These are phyloP conservation scores for Aspergillus sp. DNA, from an alignment of 2,329 filamentous ascomycete genomes.

Conservation along the genomic window DNA sequence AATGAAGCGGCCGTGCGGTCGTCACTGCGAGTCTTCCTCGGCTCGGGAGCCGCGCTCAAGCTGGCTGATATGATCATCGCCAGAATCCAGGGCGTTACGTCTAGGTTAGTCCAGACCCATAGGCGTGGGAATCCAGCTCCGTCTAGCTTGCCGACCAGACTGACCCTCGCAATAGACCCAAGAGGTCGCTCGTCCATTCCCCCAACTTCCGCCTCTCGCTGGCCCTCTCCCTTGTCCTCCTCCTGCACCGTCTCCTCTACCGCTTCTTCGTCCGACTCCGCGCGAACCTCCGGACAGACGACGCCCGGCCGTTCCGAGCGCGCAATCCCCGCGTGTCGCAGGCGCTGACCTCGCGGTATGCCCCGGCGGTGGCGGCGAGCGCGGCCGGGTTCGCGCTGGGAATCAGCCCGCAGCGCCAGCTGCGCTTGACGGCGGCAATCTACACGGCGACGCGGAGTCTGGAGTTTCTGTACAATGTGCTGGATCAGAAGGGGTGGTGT, in stretches of 20 bases:
- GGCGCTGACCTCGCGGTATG: constrained; percentile 70
- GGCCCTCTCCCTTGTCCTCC: constrained; percentile 73
- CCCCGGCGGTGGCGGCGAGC: constrained; percentile 83
- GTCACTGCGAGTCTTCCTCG: constrained; percentile 60
- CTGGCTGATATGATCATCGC: constrained; percentile 45
- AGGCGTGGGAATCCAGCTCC: no score
- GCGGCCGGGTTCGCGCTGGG: constrained; percentile 76
- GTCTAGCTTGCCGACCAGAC: no score
- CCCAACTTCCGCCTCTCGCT: constrained; percentile 67
- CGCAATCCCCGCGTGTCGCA: constrained; percentile 70
- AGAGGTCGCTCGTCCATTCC: constrained; percentile 36
- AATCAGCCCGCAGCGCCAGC: constrained; percentile 59
- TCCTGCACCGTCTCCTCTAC: constrained; percentile 81
- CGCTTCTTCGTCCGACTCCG: constrained; percentile 79
- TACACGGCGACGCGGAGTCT: constrained; percentile 71
- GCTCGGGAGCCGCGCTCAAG: constrained; percentile 55
- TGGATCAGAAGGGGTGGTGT: constrained; percentile 62
- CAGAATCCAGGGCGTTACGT: constrained; percentile 15
- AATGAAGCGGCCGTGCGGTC: constrained; percentile 62
- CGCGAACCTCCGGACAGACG: constrained; percentile 66
- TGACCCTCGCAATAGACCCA: no score
- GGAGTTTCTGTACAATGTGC: constrained; percentile 77
- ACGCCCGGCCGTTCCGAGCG: constrained; percentile 67
- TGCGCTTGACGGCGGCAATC: constrained; percentile 72
- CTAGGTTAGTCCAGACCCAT: constrained; percentile 13